Base-by-base conservation (phyloP, 768 basidiomycete genomes). In the Lactarius sanguifluus region DNA sequence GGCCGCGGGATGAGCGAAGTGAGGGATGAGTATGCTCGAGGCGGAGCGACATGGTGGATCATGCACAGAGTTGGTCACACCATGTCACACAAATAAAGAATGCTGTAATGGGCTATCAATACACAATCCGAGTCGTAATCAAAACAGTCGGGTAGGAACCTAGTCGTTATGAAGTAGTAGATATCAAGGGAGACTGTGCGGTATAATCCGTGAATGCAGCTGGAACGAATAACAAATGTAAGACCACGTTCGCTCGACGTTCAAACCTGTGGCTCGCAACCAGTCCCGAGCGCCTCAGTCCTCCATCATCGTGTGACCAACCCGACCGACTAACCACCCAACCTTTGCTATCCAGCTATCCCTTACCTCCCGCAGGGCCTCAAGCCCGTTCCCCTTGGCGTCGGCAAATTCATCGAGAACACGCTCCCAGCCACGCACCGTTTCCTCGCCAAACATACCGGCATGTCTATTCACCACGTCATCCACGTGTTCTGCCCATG, bases 381-480 rank as follows among this genome's bases (percentile, higher is more conserved):
- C 73, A 73, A 79, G 75, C 8, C 80, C 81, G 60, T 81, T 74
- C 0, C 78, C 78, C 66, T 85, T 85, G 23, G 79, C 78, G 45
- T 82, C 82, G 5, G 87, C 86, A 72, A 89, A 83, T 52, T 83
- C 83, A 62, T 93, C 89, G 72, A 94, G 74, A 9, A 79, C 82
- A 50, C 84, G 81, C 71, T 87, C 87, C 92, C 92, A 94, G 6
- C 77, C 78, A 69, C 80, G 76, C 50, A 88, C 90, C 10, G 82
- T 83, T 67, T 92, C 91, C 41, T 79, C 81, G 3, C 90, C 86
- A 74, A 92, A 92, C 91, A 94, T 91, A 6, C 90, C 86, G 6
- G 85, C 90, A 67, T 88, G 81, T 16, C 76, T 79, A 72, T 94
- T 94, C 5, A 91, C 89, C 18, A 84, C 77, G 10, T 83, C 78